Percentiles rank a stretch among this genome's conserved stretches.
Conservation (phyloP, 495 filamentous ascomycete species). For the Talaromyces nanjingensis region DNA sequence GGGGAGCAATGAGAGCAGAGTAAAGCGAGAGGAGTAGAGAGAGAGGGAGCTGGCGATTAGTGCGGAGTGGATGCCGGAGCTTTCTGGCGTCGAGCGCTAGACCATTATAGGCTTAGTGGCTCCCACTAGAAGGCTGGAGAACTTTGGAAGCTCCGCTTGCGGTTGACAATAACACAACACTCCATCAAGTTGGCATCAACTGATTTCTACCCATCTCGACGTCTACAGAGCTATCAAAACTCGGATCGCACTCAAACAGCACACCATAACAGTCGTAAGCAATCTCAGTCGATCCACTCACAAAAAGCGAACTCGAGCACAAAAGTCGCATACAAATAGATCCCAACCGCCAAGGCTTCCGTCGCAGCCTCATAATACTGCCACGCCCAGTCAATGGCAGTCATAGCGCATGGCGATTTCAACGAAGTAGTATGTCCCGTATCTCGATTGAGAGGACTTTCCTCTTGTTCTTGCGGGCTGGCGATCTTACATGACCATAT, state of each 20-base stretch:
- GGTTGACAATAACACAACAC: not conserved
- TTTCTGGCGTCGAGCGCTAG: not conserved
- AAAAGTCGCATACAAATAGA: constrained; percentile 2
- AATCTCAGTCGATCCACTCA: not conserved
- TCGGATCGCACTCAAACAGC: constrained; percentile 3
- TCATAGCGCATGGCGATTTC: constrained; percentile 3
- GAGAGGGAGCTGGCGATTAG: not conserved
- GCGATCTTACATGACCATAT: not conserved
- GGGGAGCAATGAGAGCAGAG: not conserved
- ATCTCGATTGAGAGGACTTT: not conserved
- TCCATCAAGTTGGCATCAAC: not conserved
- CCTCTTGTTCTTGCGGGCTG: not conserved
- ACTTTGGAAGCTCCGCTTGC: not conserved
- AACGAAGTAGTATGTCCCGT: not conserved
- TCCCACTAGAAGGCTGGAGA: not conserved
- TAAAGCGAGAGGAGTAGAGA: not conserved
- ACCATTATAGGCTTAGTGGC: not conserved
- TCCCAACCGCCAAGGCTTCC: not conserved
- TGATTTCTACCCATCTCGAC: not conserved
- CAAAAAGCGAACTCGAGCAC: constrained; percentile 5
- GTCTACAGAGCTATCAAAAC: not conserved
- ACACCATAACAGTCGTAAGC: constrained; percentile 3
- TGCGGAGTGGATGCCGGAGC: constrained; percentile 6
- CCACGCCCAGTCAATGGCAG: not conserved
- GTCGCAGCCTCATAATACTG: constrained; percentile 3